These are phyloP conservation scores for Plasmopara viticola DNA, from an alignment of 352 stramenopile genomes.

Conservation along the genomic window DNA sequence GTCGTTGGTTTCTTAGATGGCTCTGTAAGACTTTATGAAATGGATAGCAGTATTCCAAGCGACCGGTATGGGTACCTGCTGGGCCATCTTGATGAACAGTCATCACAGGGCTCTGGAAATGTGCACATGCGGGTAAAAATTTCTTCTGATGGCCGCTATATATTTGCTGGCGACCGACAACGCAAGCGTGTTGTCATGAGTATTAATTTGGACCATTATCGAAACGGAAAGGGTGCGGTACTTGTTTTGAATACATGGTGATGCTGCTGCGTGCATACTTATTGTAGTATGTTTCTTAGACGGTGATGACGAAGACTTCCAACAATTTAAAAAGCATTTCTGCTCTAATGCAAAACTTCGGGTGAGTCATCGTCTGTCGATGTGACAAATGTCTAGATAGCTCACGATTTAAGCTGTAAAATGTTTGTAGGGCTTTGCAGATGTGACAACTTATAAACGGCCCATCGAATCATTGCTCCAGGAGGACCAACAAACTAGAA, in stretches of 20 bases:
- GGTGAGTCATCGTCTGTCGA: constrained; percentile 23
- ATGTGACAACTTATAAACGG: constrained; percentile 45
- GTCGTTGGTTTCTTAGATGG: constrained; percentile 78
- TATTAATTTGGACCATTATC: constrained; percentile 76
- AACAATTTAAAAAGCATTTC: constrained; percentile 79
- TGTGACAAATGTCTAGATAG: no score
- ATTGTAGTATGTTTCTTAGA: constrained; percentile 25
- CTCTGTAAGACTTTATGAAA: constrained; percentile 74
- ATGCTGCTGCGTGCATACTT: neutral
- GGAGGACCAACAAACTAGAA: constrained; percentile 6
- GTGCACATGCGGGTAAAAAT: constrained; percentile 73
- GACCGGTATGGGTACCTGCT: constrained; percentile 76
- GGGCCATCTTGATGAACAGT: constrained; percentile 75
- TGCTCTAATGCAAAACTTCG: constrained; percentile 45
- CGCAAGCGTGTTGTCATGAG: constrained; percentile 68
- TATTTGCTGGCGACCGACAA: constrained; percentile 76
- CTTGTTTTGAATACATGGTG: neutral
- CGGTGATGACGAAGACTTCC: constrained; percentile 69
- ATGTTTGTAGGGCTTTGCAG: constrained; percentile 58
- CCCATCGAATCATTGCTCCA: constrained; percentile 1
- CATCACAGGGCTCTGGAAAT: constrained; percentile 38
- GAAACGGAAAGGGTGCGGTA: constrained; percentile 65
- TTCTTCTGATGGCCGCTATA: constrained; percentile 61
- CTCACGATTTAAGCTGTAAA: neutral
- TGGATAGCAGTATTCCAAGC: constrained; percentile 78